Evolutionary conservation across 257 asterid species (phyloP).

Genomic region (Solanum paucissectum): DNA sequence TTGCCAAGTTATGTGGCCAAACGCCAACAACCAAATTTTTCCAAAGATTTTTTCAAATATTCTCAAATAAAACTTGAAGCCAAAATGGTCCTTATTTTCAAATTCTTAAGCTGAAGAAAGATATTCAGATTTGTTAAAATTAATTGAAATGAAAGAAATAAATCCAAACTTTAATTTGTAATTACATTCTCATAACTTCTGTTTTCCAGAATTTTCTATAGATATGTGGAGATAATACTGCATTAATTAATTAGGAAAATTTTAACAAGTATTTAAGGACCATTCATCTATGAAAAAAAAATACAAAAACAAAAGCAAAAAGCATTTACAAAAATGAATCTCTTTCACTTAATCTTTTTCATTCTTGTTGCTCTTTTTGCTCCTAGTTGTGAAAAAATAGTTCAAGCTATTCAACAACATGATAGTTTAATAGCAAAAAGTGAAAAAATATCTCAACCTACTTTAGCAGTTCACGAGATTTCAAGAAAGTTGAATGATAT

Average conservation of each 20-base stretch:
- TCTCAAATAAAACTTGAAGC: too few relatives aligned
- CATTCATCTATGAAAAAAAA: neutral
- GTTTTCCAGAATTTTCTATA: neutral
- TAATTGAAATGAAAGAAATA: neutral
- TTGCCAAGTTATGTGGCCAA: too few relatives aligned
- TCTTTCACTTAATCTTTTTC: neutral
- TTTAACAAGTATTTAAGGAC: neutral
- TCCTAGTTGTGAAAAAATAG: neutral
- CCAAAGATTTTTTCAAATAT: too few relatives aligned
- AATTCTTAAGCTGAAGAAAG: neutral
- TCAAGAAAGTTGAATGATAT: neutral
- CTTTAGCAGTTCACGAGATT: neutral
- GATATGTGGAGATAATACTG: neutral
- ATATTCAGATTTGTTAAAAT: neutral
- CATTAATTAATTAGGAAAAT: neutral
- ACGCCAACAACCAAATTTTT: too few relatives aligned
- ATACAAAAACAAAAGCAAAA: neutral
- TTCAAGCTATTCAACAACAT: neutral
- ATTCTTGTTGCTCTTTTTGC: neutral
- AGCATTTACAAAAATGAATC: neutral
- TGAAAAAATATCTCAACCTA: neutral
- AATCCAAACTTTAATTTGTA: neutral
- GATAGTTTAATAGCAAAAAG: neutral
- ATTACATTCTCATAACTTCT: neutral
- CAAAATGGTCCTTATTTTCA: neutral